Conservation (phyloP, 176 grass and related monocot genomes). For the Cocos nucifera region DNA sequence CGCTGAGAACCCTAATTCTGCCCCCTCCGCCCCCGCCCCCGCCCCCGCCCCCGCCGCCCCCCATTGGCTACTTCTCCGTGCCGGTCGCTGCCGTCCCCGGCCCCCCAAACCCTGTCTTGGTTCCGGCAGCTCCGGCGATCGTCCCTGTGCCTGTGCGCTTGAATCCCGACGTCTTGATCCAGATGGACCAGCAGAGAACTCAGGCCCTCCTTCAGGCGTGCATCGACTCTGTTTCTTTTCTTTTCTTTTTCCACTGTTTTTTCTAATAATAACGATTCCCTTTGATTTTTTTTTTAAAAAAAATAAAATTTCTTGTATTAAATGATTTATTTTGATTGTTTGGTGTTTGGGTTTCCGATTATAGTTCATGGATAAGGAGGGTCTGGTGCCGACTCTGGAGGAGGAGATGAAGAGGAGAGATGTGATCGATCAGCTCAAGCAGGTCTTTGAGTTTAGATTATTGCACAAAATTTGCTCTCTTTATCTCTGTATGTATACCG, state of each 20-base stretch:
- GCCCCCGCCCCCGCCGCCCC: slow-evolving; percentile 4
- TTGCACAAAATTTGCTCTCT: too few species aligned
- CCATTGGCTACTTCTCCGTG: slow-evolving; percentile 13
- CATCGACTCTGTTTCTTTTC: neutral
- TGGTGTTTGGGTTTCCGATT: neutral
- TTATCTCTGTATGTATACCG: too few species aligned
- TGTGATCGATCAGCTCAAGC: slow-evolving; percentile 39
- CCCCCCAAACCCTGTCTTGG: neutral
- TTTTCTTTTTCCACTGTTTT: neutral
- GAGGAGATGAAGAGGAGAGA: slow-evolving; percentile 39
- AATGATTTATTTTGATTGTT: neutral
- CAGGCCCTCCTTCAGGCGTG: slow-evolving; percentile 40
- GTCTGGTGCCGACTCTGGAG: slow-evolving; percentile 35
- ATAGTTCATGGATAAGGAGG: slow-evolving; percentile 38
- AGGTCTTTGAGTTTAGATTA: slow-evolving; percentile 22
- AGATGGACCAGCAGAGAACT: slow-evolving; percentile 39
- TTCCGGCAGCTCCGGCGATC: slow-evolving; percentile 13
- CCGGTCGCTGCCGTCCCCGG: neutral
- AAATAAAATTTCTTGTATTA: neutral
- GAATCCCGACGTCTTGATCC: slow-evolving; percentile 4
- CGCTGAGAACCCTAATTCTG: slow-evolving; percentile 26
- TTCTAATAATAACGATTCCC: too few species aligned
- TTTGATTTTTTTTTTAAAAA: neutral
- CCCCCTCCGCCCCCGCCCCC: slow-evolving; percentile 10
- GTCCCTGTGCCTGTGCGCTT: slow-evolving; percentile 20